phyloP scores from a whole-genome alignment of 345 rosid species.

The Populus ilicifolia region DNA sequence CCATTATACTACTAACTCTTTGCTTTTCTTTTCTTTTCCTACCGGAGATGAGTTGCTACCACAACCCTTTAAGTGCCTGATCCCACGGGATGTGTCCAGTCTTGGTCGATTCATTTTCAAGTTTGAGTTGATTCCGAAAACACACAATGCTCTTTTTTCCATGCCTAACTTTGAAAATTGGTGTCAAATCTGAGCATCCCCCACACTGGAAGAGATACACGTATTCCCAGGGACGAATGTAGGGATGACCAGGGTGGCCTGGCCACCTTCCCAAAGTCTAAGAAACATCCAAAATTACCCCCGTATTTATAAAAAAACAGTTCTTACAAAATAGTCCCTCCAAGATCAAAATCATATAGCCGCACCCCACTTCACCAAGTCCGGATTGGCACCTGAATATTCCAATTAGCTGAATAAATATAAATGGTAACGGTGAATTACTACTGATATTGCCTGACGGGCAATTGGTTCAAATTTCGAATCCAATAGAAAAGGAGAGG shows the following conservation, averaged over 20 bases:
- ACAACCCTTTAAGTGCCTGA: background rate
- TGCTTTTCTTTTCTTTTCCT: background rate
- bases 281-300: background rate
- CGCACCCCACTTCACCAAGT: background rate
- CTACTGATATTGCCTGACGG: background rate
- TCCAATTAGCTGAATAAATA: background rate
- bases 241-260: background rate
- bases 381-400: background rate
- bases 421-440: background rate
- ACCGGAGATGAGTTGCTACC: background rate
- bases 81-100: background rate
- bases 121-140: background rate
- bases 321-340: background rate
- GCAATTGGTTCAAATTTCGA: conserved; percentile 18
- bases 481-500: background rate
- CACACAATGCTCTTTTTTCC: background rate
- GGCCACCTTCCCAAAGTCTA: background rate
- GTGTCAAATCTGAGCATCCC: background rate
- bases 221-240: background rate
- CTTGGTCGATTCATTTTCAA: background rate
- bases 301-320: background rate
- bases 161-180: background rate
- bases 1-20: background rate
- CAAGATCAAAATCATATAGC: background rate
- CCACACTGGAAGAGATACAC: background rate